Evolutionary conservation across 1,139 yeast species (phyloP), one percentile per base, ranked within the genome.

Genomic region (Protomyces macrosporus): DNA sequence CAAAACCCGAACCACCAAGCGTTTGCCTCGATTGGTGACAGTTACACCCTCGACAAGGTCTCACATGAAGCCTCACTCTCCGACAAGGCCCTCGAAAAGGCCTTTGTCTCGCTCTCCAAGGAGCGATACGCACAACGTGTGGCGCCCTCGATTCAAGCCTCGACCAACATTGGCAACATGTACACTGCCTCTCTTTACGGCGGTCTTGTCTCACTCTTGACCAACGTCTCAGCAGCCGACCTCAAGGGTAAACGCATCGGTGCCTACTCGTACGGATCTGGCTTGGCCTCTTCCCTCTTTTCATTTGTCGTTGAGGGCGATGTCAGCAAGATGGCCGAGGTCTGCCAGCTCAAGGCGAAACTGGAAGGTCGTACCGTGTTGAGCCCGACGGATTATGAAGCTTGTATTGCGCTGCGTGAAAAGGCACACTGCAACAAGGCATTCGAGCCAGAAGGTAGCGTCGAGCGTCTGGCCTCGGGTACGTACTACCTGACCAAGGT

Each of bases 91-190:
- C 79, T 91, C 70, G 98, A 93, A 77, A 93, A 93, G 81, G 79
- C 86, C 36, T 91, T 93, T 76, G 83, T 93, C 71, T 84, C 84
- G 34, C 79, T 88, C 69, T 85, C 96, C 67, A 91, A 93, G 81
- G 86, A 82, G 68, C 78, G 81, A 69, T 81, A 86, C 68, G 82
- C 83, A 69, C 81, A 81, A 73, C 84, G 91, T 75, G 90, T 95
- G 65, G 81, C 81, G 62, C 95, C 97, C 40, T 85, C 96, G 39
- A 81, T 93, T 75, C 81, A 79, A 70, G 91, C 91, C 56, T 95
- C 98, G 73, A 93, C 98, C 70, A 91, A 93, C 79, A 90, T 96
- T 68, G 99, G 99, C 78, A 95, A 95, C 82, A 88, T 91, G 91
- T 95, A 95, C 82, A 90, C 98, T 57, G 98, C 95, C 68, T 89